Conservation (phyloP, 768 basidiomycete genomes). For the Hirschioporus abietinus region DNA sequence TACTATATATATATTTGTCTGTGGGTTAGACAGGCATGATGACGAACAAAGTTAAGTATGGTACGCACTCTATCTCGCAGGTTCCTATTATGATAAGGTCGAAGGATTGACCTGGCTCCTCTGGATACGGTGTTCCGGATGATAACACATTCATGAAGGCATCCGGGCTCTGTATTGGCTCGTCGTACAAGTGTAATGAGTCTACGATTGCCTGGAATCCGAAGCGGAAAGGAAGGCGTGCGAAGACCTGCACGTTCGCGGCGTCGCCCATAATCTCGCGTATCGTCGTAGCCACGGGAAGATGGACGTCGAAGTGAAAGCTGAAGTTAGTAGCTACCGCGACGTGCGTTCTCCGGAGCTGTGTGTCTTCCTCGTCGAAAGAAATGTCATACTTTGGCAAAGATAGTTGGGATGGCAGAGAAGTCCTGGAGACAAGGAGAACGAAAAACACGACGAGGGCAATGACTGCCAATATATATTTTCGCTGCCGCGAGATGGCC, state of each 20-base stretch:
- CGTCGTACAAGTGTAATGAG: conserved; percentile 26
- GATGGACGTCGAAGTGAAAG: conserved; percentile 34
- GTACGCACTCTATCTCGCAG: conserved; percentile 37
- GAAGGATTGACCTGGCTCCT: conserved; percentile 12
- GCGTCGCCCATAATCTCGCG: conserved; percentile 23
- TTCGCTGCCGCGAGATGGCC: neutral
- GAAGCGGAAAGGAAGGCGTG: conserved; percentile 25
- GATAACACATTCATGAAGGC: conserved; percentile 25
- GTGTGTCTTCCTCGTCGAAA: neutral
- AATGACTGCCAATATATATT: neutral
- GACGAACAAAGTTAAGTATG: no score
- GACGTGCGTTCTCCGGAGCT: conserved; percentile 13
- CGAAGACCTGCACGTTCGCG: conserved; percentile 26
- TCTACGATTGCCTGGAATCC: conserved; percentile 30
- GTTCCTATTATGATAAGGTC: conserved; percentile 39
- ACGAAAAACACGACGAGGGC: neutral
- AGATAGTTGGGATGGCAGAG: neutral
- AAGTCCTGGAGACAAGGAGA: neutral
- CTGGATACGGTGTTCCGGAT: conserved; percentile 11
- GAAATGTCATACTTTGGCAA: neutral
- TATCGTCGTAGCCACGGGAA: conserved; percentile 30
- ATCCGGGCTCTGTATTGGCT: conserved; percentile 19
- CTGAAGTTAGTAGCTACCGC: conserved; percentile 31
- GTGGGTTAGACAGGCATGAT: no score
- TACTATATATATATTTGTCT: no score